Evolutionary conservation across 2,329 filamentous ascomycete genomes (phyloP).

Genomic region (Microdochium trichocladiopsis): DNA sequence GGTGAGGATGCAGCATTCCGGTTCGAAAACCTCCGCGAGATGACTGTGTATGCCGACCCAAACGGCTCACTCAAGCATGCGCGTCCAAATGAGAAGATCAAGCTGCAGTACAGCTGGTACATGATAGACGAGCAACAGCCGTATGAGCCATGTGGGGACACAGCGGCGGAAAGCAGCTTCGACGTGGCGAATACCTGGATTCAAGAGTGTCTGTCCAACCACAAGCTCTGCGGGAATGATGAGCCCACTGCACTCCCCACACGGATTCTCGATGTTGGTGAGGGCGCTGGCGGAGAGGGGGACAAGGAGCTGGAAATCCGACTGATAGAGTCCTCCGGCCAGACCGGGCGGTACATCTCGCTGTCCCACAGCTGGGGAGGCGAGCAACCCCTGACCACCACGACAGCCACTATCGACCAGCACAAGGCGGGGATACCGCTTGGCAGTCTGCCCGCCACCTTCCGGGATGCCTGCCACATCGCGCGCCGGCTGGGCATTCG

Average conservation of each 20-base stretch:
- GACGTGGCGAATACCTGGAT: neutral
- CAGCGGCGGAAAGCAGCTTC: neutral
- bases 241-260: neutral
- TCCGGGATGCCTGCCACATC: conserved; percentile 4
- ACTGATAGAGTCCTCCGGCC: conserved; percentile 2
- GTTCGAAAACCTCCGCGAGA: neutral
- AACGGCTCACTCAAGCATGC: neutral
- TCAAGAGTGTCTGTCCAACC: neutral
- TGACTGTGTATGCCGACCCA: neutral
- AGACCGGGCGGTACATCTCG: conserved; percentile 2
- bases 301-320: neutral
- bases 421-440: conserved; percentile 1
- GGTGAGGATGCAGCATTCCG: neutral
- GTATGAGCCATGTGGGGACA: neutral
- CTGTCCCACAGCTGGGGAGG: conserved; percentile 9
- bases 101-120: neutral
- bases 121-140: neutral
- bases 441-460: conserved; percentile 6
- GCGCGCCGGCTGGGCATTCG: conserved; percentile 2
- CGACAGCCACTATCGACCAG: conserved; percentile 1
- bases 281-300: neutral
- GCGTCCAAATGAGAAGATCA: neutral
- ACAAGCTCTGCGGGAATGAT: neutral
- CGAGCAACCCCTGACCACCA: conserved; percentile 4
- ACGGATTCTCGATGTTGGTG: conserved; percentile 1